Conservation (phyloP, 371 early-diverging fungal species). For the Mucor saturninus region DNA sequence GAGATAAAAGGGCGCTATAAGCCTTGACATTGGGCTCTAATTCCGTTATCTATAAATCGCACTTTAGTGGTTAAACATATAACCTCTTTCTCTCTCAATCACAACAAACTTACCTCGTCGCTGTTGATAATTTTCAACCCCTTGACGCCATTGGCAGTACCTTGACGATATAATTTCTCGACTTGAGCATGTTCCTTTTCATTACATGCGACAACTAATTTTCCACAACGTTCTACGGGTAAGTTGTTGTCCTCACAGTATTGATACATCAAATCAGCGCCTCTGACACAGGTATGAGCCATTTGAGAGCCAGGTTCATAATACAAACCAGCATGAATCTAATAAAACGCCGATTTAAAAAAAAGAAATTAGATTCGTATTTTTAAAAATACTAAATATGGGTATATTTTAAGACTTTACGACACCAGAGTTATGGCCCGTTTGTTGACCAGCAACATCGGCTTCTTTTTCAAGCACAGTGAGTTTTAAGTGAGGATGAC, state of each 20-base stretch:
- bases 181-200: conserved; percentile 41
- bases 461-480: conserved; percentile 49
- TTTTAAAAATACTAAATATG: neutral
- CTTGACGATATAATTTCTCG: conserved; percentile 44
- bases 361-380: neutral
- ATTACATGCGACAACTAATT: conserved; percentile 45
- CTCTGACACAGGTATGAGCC: conserved; percentile 47
- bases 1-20: conserved; percentile 46
- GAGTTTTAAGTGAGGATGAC: conserved; percentile 43
- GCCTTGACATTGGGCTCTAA: conserved; percentile 47
- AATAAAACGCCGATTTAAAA: conserved; percentile 3
- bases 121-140: conserved; percentile 40
- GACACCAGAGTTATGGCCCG: conserved; percentile 52
- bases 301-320: conserved; percentile 50
- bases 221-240: conserved; percentile 48
- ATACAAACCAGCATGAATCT: conserved; percentile 51
- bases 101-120: conserved; percentile 28
- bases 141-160: conserved; percentile 48
- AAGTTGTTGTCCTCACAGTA: conserved; percentile 44
- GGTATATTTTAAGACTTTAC: conserved; percentile 1
- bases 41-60: conserved; percentile 28
- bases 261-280: conserved; percentile 47
- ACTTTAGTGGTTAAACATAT: too few relatives aligned
- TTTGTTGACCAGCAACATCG: conserved; percentile 51
- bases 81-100: too few relatives aligned